Evolutionary conservation across 345 rosid genomes (phyloP), one percentile per base, ranked within the genome.

Genomic region (Sonneratia caseolaris): DNA sequence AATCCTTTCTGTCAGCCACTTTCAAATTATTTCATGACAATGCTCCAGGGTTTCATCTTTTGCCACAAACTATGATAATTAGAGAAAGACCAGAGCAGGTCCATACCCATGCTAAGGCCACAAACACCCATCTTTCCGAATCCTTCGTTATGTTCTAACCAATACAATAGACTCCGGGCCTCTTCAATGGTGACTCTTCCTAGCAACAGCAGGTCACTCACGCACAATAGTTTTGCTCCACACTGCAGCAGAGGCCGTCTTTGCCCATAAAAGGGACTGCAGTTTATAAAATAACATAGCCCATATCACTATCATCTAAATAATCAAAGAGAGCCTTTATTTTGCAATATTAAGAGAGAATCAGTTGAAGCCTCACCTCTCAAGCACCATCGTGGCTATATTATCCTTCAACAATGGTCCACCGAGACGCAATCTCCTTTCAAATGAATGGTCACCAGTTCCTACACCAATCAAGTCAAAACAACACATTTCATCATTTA

Each of bases 21-120:
- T 16, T 7, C 22, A 6, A 43, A 43, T 68, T 14, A 4, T 69
- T 19, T 69, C 27, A 55, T 27, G 13, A 48, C 22, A 66, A 37
- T 37, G 43, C 27, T 67, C 35, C 27, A 67, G 1, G 32, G 57
- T 24, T 32, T 22, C 37, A 37, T 59, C 27, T 9, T 49, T 24
- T 47, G 51, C 11, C 49, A 49, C 13, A 22, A 4, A 11, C 22
- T 53, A 14, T 48, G 10, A 32, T 3, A 38, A 16, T 21, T 12
- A 16, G 21, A 64, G 19, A 3, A 16, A 51, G 13, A 38, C 53
- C 38, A 42, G 35, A 27, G 11, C 7, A 27, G 21, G 12, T 13
- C 89, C 80, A 2, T 86, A 95, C 99, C 99, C 98, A 95, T 95
- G 79, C 99, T 95, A 74, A 95, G 93, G 73, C 99, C 99, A 77